Conservation (phyloP, 176 grass and related monocot genomes). For the Olyra latifolia region DNA sequence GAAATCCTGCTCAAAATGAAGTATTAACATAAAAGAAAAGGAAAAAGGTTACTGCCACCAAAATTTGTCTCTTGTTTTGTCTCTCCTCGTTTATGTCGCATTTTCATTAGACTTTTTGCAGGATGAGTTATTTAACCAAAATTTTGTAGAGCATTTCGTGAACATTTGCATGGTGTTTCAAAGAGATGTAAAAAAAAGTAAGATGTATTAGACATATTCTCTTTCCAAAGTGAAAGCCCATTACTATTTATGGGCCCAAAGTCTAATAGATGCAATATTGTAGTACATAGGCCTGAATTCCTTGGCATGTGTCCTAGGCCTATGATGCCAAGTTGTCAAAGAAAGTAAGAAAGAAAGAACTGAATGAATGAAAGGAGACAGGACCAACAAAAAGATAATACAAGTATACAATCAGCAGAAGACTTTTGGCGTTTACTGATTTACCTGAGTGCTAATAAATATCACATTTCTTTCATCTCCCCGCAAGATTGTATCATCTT, state of each 20-base stretch:
- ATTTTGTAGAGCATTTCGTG: too few relatives aligned
- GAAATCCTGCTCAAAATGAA: too few relatives aligned
- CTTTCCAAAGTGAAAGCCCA: background rate
- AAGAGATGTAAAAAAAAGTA: too few relatives aligned
- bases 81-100: too few relatives aligned
- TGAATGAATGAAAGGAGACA: too few relatives aligned
- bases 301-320: background rate
- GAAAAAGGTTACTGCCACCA: too few relatives aligned
- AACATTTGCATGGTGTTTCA: too few relatives aligned
- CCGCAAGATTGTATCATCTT: constrained; percentile 1
- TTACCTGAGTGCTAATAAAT: background rate
- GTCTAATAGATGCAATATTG: background rate
- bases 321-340: background rate
- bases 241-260: background rate
- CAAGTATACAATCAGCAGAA: background rate
- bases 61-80: too few relatives aligned
- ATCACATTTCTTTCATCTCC: background rate
- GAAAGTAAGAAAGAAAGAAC: background rate
- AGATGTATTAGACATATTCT: too few relatives aligned
- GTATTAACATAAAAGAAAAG: too few relatives aligned
- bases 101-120: too few relatives aligned
- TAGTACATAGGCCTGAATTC: background rate
- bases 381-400: background rate
- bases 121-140: too few relatives aligned
- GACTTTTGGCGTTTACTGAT: background rate